Base-by-base conservation (phyloP, 129 eudicot species). In the Deinandra increscens region DNA sequence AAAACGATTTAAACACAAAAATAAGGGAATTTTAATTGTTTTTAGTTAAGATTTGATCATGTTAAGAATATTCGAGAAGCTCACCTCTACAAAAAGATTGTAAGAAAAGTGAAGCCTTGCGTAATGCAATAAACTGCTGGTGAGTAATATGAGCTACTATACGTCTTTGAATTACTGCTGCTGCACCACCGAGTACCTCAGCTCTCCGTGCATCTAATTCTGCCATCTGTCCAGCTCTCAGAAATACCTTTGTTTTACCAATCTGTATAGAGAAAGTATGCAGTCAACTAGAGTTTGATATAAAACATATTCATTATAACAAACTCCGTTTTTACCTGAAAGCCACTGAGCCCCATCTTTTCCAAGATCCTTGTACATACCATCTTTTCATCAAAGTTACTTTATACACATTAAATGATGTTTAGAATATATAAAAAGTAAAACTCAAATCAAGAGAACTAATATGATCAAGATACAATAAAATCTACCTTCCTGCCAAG, bases 201-300 rank as follows among this genome's bases (percentile, higher is more conserved):
- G 96, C 75, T 79, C 99, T 83, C 66, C 86, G 73, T 64, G 99
- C 97, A 87, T 94, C 99, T 68, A 94, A 77, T 70, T 94, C 99
- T 31, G 99, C 99, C 99, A 94, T 94, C 79, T 94, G 99, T 70
- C 99, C 99, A 56, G 91, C 99, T 85, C 99, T 85, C 66, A 94
- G 78, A 78, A 94, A 94, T 38, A 94, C 89, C 80, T 94, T 90
- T 20, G 99, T 94, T 79, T 84, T 94, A 53, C 99, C 99, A 74
- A 94, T 79, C 99, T 93, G 93, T 61, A 74, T 60, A 78, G 11
- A 71, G 0, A 29, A 50, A 8, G 41, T 58, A 46, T 46, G 59
- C 50, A 50, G 69, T 81, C 48, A 68, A 54, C 80, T n/a, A 22
- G 23, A 20, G 34, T 23, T 54, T 10, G 34, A 22, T 22, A 54